Conservation (phyloP, 2,329 filamentous ascomycete genomes). For the Diaporthe citri region DNA sequence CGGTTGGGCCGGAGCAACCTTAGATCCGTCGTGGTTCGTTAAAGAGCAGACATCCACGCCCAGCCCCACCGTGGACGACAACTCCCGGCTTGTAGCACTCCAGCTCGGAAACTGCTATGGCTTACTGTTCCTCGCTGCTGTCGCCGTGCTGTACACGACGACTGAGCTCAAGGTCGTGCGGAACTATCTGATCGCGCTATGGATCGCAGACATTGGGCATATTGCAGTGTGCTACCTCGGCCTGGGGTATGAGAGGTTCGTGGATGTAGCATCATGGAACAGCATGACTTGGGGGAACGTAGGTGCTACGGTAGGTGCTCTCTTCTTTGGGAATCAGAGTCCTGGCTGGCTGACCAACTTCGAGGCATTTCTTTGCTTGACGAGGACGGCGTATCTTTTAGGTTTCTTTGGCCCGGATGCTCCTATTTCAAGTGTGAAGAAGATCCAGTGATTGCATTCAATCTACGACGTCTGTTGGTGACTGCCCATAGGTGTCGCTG, state of each 20-base stretch:
- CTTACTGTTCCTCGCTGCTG: conserved; percentile 72
- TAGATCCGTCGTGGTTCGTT: conserved; percentile 73
- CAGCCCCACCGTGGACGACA: conserved; percentile 54
- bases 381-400: conserved; percentile 68
- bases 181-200: conserved; percentile 75
- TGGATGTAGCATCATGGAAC: conserved; percentile 73
- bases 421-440: conserved; percentile 40
- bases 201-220: conserved; percentile 76
- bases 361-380: conserved; percentile 67
- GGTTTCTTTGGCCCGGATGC: conserved; percentile 69
- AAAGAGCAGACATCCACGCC: conserved; percentile 67
- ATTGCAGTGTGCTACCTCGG: conserved; percentile 71
- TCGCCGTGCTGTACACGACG: conserved; percentile 74
- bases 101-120: conserved; percentile 80
- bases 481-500: not conserved
- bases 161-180: conserved; percentile 74
- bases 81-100: conserved; percentile 69
- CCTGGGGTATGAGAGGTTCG: conserved; percentile 67
- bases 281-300: conserved; percentile 81
- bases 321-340: conserved; percentile 22
- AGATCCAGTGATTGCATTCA: conserved; percentile 38
- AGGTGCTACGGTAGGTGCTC: conserved; percentile 67
- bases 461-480: not conserved
- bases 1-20: conserved; percentile 69
- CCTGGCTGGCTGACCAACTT: not conserved